Evolutionary conservation across 495 filamentous ascomycete species (phyloP).

Genomic region (Jackrogersella minutella): DNA sequence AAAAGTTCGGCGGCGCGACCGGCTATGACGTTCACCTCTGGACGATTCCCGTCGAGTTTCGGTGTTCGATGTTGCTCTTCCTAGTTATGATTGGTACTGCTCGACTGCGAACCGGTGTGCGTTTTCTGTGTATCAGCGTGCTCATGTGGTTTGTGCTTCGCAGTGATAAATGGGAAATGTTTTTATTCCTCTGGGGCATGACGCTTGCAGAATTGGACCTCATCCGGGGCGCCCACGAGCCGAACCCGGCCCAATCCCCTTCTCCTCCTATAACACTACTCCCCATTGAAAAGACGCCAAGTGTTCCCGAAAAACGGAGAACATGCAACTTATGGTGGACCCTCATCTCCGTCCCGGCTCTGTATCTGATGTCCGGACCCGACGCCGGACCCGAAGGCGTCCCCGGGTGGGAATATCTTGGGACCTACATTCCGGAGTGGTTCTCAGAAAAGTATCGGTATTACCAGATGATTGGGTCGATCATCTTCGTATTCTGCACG

Average conservation of each 20-base stretch:
- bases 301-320: constrained; percentile 12
- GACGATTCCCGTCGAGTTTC: constrained; percentile 78
- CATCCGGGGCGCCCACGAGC: constrained; percentile 41
- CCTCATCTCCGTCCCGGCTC: constrained; percentile 41
- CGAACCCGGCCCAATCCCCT: constrained; percentile 18
- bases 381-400: constrained; percentile 47
- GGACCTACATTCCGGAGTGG: constrained; percentile 48
- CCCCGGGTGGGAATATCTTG: constrained; percentile 53
- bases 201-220: constrained; percentile 52
- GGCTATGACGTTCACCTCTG: constrained; percentile 72
- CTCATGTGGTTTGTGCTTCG: constrained; percentile 46
- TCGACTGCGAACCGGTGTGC: constrained; percentile 37
- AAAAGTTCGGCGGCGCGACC: constrained; percentile 52
- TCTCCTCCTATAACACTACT: constrained; percentile 27
- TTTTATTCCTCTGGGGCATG: constrained; percentile 53
- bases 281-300: constrained; percentile 28
- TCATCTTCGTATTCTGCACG: constrained; percentile 51
- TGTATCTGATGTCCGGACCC: constrained; percentile 55
- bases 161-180: constrained; percentile 53
- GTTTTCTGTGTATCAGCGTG: constrained; percentile 38
- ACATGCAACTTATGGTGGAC: constrained; percentile 35
- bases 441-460: constrained; percentile 54
- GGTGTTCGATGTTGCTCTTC: constrained; percentile 71
- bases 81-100: constrained; percentile 60
- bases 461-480: constrained; percentile 52